Evolutionary conservation across 495 filamentous ascomycete genomes (phyloP), one percentile per base, ranked within the genome.

Genomic region (Aspergillus indologenus): DNA sequence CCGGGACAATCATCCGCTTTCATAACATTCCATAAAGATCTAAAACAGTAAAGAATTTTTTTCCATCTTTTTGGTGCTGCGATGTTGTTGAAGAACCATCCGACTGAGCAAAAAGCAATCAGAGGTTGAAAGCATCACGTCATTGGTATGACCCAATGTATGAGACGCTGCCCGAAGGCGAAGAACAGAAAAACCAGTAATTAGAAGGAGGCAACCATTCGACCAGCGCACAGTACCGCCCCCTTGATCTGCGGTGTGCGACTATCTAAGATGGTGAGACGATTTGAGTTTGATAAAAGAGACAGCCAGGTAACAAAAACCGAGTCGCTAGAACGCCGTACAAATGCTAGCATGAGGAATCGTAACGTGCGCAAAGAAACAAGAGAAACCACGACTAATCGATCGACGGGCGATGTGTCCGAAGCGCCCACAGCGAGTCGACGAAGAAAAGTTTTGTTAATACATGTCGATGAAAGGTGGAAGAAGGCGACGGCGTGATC

Each of bases 141-240:
- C 26, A 29, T 29, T 29, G 9, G 26, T n/a, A n/a, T 9, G 26
- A 29, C 3, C 26, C 26, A 29, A 29, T 29, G 26, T 29, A 9
- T 4, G 9, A 3, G 26, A 9, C 26, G 40, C 8, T 47, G 53
- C 47, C 58, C 49, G 61, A 52, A 58, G 62, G 53, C 52, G 58
- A 52, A 60, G 62, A 56, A 61, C 53, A 42, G 52, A 60, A 57
- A 65, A 60, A 56, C 60, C 59, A 66, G 60, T 63, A 64, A 66
- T 61, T 68, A 75, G 68, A 71, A 75, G 73, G 74, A 73, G 68
- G 74, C 70, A 75, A 73, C 68, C 68, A 75, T 73, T 82, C 81
- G 84, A 85, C 84, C 84, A 82, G 86, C 84, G 84, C 82, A 83
- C 77, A 79, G 70, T 76, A 75, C 75, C 74, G 74, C 76, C 75